These are phyloP conservation scores for Diutina rugosa DNA, from an alignment of 1,139 yeast genomes.

Conservation along the genomic window DNA sequence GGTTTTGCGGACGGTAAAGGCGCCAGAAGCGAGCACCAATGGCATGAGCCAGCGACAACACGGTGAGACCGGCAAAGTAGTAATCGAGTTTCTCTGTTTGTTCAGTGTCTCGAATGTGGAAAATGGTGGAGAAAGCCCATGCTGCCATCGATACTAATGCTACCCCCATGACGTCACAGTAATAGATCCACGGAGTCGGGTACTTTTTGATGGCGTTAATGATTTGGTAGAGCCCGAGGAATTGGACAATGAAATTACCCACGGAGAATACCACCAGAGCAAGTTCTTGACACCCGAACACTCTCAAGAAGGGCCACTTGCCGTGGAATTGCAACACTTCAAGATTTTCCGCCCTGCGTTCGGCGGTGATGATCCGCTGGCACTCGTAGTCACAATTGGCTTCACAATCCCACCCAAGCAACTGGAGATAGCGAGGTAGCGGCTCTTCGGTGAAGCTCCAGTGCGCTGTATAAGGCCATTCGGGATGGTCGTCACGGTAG, in stretches of 20 bases:
- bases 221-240: constrained; percentile 37
- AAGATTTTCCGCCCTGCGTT: constrained; percentile 30
- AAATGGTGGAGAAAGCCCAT: constrained; percentile 76
- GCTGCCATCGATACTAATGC: constrained; percentile 59
- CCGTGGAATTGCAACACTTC: constrained; percentile 84
- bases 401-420: constrained; percentile 66
- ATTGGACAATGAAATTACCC: constrained; percentile 69
- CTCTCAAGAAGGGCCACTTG: constrained; percentile 84
- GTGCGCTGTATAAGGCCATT: constrained; percentile 14
- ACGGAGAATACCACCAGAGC: constrained; percentile 73
- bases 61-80: constrained; percentile 86
- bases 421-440: constrained; percentile 27
- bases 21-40: constrained; percentile 46
- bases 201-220: constrained; percentile 6
- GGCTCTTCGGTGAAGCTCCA: constrained; percentile 24
- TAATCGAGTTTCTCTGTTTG: constrained; percentile 81
- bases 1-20: constrained; percentile 30
- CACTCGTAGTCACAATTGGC: constrained; percentile 89
- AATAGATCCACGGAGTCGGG: constrained; percentile 6
- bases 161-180: constrained; percentile 24
- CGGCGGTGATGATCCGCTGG: constrained; percentile 57
- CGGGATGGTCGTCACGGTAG: constrained; percentile 12
- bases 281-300: constrained; percentile 71
- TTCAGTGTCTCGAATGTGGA: constrained; percentile 74
- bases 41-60: constrained; percentile 64